Conservation (phyloP, 140 eudicot species). For the Oenanthe javanica region DNA sequence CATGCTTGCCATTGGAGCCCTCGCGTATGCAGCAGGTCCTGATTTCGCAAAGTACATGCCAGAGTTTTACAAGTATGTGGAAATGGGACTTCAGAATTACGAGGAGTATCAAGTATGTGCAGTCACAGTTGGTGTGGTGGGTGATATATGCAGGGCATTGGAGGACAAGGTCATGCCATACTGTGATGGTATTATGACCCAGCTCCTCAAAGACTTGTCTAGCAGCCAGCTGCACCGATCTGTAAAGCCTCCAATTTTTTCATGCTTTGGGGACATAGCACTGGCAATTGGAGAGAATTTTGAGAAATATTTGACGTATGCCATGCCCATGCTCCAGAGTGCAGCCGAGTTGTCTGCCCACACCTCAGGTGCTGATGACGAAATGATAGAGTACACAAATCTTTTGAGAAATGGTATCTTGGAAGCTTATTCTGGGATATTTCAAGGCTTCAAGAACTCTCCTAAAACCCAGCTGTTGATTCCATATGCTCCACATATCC, state of each 20-base stretch:
- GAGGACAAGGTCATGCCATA: slow-evolving; percentile 83
- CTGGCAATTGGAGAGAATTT: slow-evolving; percentile 92
- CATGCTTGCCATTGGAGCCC: slow-evolving; percentile 57
- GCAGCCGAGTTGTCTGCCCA: slow-evolving; percentile 89
- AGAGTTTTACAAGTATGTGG: slow-evolving; percentile 76
- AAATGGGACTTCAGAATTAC: slow-evolving; percentile 90
- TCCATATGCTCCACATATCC: slow-evolving; percentile 73
- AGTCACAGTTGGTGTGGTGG: slow-evolving; percentile 94
- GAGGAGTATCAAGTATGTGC: slow-evolving; percentile 97
- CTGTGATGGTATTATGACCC: slow-evolving; percentile 97
- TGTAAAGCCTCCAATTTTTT: slow-evolving; percentile 86
- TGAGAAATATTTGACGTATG: slow-evolving; percentile 85
- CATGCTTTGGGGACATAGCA: slow-evolving; percentile 90
- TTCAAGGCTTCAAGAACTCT: slow-evolving; percentile 89
- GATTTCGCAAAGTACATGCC: slow-evolving; percentile 79
- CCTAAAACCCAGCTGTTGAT: slow-evolving; percentile 74
- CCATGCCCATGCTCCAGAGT: slow-evolving; percentile 97
- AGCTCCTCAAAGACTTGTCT: slow-evolving; percentile 77
- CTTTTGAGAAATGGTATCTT: slow-evolving; percentile 78
- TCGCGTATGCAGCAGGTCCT: slow-evolving; percentile 71
- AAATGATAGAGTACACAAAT: slow-evolving; percentile 80
- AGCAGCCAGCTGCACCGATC: slow-evolving; percentile 85
- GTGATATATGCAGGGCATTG: slow-evolving; percentile 80
- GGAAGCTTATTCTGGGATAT: slow-evolving; percentile 92
- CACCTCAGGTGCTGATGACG: slow-evolving; percentile 79